phyloP scores from a whole-genome alignment of 208 protist species.

The Trypanosoma mega region DNA sequence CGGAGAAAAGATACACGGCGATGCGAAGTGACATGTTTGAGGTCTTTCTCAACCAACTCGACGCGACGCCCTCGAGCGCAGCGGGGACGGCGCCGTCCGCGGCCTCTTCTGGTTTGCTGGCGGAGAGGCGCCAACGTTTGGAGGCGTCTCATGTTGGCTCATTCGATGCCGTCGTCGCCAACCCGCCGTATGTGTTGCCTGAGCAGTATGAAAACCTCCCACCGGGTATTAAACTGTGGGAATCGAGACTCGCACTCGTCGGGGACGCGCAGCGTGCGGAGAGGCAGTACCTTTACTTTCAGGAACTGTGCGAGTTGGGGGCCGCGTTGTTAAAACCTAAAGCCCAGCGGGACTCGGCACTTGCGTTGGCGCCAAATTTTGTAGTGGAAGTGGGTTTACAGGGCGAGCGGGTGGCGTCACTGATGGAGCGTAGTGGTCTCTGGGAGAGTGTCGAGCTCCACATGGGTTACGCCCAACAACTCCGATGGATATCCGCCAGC shows the following conservation, averaged over 20 bases:
- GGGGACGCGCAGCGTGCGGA: constrained; percentile 64
- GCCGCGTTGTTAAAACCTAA: constrained; percentile 55
- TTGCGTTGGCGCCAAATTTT: constrained; percentile 58
- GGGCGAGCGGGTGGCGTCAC: constrained; percentile 62
- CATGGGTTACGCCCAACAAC: constrained; percentile 70
- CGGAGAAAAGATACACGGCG: constrained; percentile 38
- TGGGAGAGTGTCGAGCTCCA: constrained; percentile 74
- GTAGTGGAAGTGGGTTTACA: constrained; percentile 80
- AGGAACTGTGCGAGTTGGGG: constrained; percentile 80
- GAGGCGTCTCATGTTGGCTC: constrained; percentile 23
- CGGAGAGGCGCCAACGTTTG: constrained; percentile 2
- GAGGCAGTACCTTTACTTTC: constrained; percentile 82
- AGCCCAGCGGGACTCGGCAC: constrained; percentile 22
- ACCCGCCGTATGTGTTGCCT: constrained; percentile 84
- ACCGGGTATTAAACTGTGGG: constrained; percentile 62
- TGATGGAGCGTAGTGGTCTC: constrained; percentile 68
- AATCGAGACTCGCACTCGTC: constrained; percentile 81
- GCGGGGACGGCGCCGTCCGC: not conserved
- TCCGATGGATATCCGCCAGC: constrained; percentile 75
- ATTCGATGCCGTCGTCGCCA: constrained; percentile 85
- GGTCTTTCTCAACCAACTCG: constrained; percentile 29
- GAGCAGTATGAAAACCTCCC: constrained; percentile 75
- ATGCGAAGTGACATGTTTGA: constrained; percentile 83
- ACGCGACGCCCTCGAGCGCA: too few relatives aligned
- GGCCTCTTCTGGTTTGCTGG: too few relatives aligned